These are phyloP conservation scores for Aspergillus affinis DNA, from an alignment of 495 filamentous ascomycete species.

Conservation along the genomic window DNA sequence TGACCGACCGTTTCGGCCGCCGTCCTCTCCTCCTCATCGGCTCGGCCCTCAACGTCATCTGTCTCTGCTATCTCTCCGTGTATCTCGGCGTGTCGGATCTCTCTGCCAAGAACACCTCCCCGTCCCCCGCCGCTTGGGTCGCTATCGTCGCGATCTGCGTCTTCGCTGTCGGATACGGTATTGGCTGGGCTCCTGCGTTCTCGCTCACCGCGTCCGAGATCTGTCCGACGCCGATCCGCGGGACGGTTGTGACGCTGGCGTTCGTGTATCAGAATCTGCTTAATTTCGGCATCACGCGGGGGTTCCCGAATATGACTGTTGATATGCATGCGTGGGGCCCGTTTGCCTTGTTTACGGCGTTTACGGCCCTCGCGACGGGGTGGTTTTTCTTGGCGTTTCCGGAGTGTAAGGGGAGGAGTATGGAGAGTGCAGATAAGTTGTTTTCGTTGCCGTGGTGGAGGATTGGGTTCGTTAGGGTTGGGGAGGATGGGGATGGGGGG, in stretches of 20 bases:
- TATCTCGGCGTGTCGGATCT: conserved; percentile 21
- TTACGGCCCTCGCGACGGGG: conserved; percentile 16
- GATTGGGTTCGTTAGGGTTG: too few relatives aligned
- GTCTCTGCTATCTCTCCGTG: conserved; percentile 20
- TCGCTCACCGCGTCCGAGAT: conserved; percentile 26
- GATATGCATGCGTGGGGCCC: conserved; percentile 24
- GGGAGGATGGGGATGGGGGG: too few relatives aligned
- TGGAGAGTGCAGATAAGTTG: conserved; percentile 18
- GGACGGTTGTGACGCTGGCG: conserved; percentile 19
- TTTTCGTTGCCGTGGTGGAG: conserved; percentile 22
- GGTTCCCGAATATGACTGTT: conserved; percentile 22
- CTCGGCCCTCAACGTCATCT: conserved; percentile 21
- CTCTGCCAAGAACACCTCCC: conserved; percentile 1
- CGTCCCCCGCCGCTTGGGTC: conserved; percentile 21
- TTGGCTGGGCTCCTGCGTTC: conserved; percentile 25
- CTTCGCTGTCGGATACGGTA: conserved; percentile 26
- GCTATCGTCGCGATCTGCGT: conserved; percentile 28
- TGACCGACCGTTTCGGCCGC: conserved; percentile 24
- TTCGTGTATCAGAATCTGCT: conserved; percentile 28
- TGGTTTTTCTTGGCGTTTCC: conserved; percentile 26
- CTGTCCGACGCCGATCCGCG: conserved; percentile 22
- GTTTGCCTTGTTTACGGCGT: conserved; percentile 23
- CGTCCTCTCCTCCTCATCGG: conserved; percentile 25
- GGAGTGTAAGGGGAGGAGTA: conserved; percentile 26
- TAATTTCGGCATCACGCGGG: conserved; percentile 25